Conservation (phyloP, 148 eudicot species). For the Fagopyrum esculentum region DNA sequence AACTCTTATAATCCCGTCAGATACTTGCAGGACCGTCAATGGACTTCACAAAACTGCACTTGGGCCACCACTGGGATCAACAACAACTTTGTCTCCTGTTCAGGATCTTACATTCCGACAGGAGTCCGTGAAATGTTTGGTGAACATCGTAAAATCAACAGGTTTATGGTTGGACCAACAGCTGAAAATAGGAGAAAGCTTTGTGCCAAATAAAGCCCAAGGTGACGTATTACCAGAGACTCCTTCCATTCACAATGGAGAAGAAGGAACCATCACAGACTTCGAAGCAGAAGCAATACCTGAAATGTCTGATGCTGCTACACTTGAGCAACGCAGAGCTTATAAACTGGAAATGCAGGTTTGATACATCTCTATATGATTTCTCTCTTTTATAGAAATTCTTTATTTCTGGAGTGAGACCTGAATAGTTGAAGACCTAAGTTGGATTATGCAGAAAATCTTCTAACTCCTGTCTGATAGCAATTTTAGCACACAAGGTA, state of each 20-base stretch:
- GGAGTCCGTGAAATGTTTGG: constrained; percentile 93
- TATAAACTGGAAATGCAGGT: constrained; percentile 93
- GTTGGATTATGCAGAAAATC: background rate
- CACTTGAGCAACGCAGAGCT: constrained; percentile 93
- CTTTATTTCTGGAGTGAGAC: background rate
- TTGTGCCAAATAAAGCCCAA: constrained; percentile 38
- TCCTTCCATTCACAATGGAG: constrained; percentile 38
- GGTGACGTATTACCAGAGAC: constrained; percentile 40
- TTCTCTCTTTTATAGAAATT: background rate
- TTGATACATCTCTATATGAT: background rate
- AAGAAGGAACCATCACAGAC: constrained; percentile 56
- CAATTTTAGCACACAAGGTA: background rate
- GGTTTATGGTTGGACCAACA: constrained; percentile 98
- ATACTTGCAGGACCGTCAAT: constrained; percentile 97
- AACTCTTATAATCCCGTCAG: constrained; percentile 84
- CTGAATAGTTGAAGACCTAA: background rate
- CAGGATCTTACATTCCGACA: constrained; percentile 85
- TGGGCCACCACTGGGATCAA: constrained; percentile 94
- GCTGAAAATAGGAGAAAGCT: constrained; percentile 56
- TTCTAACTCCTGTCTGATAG: background rate
- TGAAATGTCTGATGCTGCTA: constrained; percentile 76
- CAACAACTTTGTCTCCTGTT: constrained; percentile 70
- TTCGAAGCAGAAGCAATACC: constrained; percentile 66
- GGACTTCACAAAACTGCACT: constrained; percentile 97
- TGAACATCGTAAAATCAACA: constrained; percentile 76